A percentile compares a stretch with the other conserved stretches of the same genome.
Conservation (phyloP, 768 basidiomycete species). For the Hypholoma sublateritium region DNA sequence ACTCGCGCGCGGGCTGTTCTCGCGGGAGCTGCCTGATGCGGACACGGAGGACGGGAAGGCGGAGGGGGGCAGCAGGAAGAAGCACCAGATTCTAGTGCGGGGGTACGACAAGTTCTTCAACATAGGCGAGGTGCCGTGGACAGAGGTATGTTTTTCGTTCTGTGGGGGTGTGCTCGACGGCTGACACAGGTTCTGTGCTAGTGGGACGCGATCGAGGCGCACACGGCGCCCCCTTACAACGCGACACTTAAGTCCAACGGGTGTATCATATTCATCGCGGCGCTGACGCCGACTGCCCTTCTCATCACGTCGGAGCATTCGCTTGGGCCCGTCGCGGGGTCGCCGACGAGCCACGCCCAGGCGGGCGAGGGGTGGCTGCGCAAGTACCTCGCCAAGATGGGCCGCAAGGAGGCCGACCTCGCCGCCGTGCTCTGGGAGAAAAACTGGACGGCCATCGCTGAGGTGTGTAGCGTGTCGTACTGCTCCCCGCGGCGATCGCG, state of each 20-base stretch:
- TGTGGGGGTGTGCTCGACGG: background rate
- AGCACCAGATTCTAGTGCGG: slow-evolving; percentile 71
- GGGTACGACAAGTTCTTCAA: slow-evolving; percentile 99
- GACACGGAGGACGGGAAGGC: slow-evolving; percentile 10
- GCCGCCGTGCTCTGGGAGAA: slow-evolving; percentile 75
- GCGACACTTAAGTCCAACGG: slow-evolving; percentile 94
- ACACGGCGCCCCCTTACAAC: slow-evolving; percentile 78
- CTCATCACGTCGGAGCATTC: slow-evolving; percentile 93
- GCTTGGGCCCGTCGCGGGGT: slow-evolving; percentile 54
- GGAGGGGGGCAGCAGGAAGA: slow-evolving; percentile 11
- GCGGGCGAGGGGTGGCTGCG: slow-evolving; percentile 84
- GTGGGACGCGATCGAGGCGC: slow-evolving; percentile 73
- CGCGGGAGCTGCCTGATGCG: slow-evolving; percentile 42
- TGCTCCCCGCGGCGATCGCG: too few relatives aligned
- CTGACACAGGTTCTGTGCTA: slow-evolving; percentile 25
- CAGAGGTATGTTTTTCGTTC: slow-evolving; percentile 56
- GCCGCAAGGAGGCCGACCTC: slow-evolving; percentile 71
- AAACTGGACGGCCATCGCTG: slow-evolving; percentile 88
- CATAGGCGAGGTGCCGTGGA: slow-evolving; percentile 95
- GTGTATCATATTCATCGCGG: slow-evolving; percentile 94
- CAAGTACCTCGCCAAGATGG: slow-evolving; percentile 58
- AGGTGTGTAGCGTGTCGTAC: too few relatives aligned
- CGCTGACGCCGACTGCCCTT: slow-evolving; percentile 72
- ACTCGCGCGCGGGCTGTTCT: slow-evolving; percentile 90
- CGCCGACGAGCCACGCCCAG: slow-evolving; percentile 67